phyloP scores from a whole-genome alignment of 1,139 yeast genomes.

The Yamadazyma epiphylla region DNA sequence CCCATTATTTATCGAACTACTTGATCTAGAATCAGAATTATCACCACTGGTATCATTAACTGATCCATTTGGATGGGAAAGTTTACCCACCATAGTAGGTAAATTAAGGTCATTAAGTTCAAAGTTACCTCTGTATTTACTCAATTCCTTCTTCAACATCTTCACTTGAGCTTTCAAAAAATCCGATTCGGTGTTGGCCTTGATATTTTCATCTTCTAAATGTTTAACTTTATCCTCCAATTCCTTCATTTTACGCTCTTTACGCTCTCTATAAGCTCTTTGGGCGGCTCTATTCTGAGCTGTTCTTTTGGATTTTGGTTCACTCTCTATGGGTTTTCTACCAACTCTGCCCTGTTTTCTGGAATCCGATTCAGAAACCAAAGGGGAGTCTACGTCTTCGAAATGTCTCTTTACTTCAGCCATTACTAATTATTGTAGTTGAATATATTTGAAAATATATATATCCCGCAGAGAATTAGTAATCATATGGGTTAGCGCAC shows the following conservation, averaged over 20 bases:
- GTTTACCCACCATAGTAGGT: conserved; percentile 32
- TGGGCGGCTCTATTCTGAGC: conserved; percentile 98
- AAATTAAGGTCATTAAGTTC: conserved; percentile 25
- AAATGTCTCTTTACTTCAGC: conserved; percentile 1
- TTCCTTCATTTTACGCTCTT: conserved; percentile 82
- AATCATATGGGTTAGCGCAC: conserved; percentile 1
- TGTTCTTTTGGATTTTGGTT: conserved; percentile 66
- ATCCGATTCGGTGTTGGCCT: conserved; percentile 65
- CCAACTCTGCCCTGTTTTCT: background rate
- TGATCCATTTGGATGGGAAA: conserved; percentile 20
- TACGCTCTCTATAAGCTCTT: conserved; percentile 92
- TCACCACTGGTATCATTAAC: conserved; percentile 10
- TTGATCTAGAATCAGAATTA: conserved; percentile 11
- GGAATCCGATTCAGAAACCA: background rate
- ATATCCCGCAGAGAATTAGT: background rate
- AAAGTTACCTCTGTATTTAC: conserved; percentile 55
- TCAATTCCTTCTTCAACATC: conserved; percentile 67
- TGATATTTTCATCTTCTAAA: conserved; percentile 67
- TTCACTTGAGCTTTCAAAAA: conserved; percentile 74
- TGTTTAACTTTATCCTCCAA: conserved; percentile 72
- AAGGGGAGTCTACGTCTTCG: background rate
- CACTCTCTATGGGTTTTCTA: background rate
- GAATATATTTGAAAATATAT: too few species aligned
- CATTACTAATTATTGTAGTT: too few species aligned
- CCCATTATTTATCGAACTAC: conserved; percentile 12